These are phyloP conservation scores for Botrytis porri DNA, from an alignment of 2,329 filamentous ascomycete genomes.

Conservation along the genomic window DNA sequence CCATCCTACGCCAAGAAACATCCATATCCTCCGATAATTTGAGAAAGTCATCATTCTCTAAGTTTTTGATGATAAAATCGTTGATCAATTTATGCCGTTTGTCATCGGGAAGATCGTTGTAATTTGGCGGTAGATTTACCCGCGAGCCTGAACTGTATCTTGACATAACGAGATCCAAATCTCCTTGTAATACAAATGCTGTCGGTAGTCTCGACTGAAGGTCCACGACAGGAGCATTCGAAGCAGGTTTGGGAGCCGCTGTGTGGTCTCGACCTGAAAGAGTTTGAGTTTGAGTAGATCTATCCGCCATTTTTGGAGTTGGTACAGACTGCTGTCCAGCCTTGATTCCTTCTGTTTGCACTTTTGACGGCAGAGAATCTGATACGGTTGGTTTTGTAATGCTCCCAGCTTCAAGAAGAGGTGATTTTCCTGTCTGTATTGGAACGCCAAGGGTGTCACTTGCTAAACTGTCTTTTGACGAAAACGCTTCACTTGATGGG, in stretches of 20 bases:
- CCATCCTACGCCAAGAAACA: slow-evolving; percentile 47
- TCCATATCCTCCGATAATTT: slow-evolving; percentile 50
- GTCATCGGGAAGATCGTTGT: slow-evolving; percentile 37
- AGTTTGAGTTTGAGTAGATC: slow-evolving; percentile 35
- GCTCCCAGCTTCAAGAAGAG: slow-evolving; percentile 29
- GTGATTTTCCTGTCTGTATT: slow-evolving; percentile 21
- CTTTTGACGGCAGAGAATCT: slow-evolving; percentile 27
- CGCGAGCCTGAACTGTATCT: slow-evolving; percentile 2
- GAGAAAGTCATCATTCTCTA: slow-evolving; percentile 49
- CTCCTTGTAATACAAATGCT: background rate
- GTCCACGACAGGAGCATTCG: background rate
- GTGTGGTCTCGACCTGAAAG: slow-evolving; percentile 27
- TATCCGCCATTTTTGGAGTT: slow-evolving; percentile 33
- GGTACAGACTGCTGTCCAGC: slow-evolving; percentile 24
- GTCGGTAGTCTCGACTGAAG: background rate
- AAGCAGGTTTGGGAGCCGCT: background rate
- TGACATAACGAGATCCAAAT: slow-evolving; percentile 2
- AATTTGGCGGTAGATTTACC: background rate
- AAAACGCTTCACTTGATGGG: background rate
- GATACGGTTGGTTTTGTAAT: slow-evolving; percentile 22
- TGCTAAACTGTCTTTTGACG: background rate
- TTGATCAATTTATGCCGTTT: slow-evolving; percentile 45
- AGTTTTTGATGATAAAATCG: slow-evolving; percentile 48
- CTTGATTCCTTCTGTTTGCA: background rate
- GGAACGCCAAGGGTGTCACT: background rate